Percentiles rank a stretch among this genome's conserved stretches.
Conservation (phyloP, 805 yeast species). For the Soucietia sequanensis region DNA sequence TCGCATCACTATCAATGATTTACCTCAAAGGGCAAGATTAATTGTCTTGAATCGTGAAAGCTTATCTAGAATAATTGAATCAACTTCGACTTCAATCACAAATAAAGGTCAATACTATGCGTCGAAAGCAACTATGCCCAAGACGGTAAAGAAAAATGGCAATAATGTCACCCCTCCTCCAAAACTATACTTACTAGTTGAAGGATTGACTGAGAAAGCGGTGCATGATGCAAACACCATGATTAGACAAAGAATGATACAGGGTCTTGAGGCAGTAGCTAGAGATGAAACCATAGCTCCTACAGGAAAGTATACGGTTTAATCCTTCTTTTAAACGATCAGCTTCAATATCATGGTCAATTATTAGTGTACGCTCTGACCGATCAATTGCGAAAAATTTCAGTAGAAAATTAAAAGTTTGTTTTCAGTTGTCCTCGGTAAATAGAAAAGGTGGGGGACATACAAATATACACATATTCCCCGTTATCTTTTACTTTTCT, state of each 20-base stretch:
- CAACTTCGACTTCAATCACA: conserved; percentile 74
- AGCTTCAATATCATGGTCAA: too few species aligned
- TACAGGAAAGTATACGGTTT: conserved; percentile 51
- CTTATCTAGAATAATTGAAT: conserved; percentile 61
- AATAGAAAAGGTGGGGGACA: background rate
- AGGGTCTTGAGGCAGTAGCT: conserved; percentile 52
- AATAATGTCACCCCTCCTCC: conserved; percentile 49
- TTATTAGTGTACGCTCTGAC: too few species aligned
- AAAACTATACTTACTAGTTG: conserved; percentile 74
- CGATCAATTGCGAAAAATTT: too few species aligned
- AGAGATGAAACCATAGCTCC: conserved; percentile 42
- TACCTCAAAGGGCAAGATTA: conserved; percentile 82
- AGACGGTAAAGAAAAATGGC: conserved; percentile 50
- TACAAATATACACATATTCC: too few species aligned
- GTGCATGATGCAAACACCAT: conserved; percentile 59
- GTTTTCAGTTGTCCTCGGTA: background rate
- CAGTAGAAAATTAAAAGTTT: background rate
- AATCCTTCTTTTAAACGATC: too few species aligned
- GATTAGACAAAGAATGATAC: conserved; percentile 53
- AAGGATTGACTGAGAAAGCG: conserved; percentile 61
- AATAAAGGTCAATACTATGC: conserved; percentile 73
- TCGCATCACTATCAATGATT: conserved; percentile 73
- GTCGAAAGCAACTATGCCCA: conserved; percentile 38
- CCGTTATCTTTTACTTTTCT: too few species aligned
- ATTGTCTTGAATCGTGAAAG: conserved; percentile 67